phyloP scores from a whole-genome alignment of 192 early-diverging fungal genomes.

The Rhizophlyctis rosea region DNA sequence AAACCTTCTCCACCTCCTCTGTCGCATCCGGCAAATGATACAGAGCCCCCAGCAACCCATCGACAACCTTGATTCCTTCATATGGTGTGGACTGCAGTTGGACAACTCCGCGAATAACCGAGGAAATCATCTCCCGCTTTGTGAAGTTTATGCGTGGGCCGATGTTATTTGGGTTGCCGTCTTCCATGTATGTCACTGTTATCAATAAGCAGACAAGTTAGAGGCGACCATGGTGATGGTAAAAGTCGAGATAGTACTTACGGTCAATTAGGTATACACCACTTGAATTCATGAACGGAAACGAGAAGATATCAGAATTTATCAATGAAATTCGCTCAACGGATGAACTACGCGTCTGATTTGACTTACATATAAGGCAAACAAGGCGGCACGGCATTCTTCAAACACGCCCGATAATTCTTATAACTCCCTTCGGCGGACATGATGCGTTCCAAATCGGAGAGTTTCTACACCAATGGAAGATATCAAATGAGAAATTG shows the following conservation, averaged over 20 bases:
- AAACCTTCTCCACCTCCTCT: constrained; percentile 32
- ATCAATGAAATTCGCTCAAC: neutral
- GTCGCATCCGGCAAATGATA: constrained; percentile 21
- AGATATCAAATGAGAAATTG: neutral
- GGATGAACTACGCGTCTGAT: neutral
- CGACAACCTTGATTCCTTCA: constrained; percentile 17
- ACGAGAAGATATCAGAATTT: neutral
- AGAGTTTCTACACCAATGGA: constrained; percentile 20
- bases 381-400: constrained; percentile 24
- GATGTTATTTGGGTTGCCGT: constrained; percentile 37
- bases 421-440: constrained; percentile 34
- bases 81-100: constrained; percentile 29
- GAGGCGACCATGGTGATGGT: neutral
- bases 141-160: constrained; percentile 36
- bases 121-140: constrained; percentile 31
- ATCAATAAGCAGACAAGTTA: neutral
- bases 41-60: constrained; percentile 20
- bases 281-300: neutral
- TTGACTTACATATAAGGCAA: constrained; percentile 34
- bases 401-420: constrained; percentile 27
- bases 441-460: constrained; percentile 33
- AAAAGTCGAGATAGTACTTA: constrained; percentile 11
- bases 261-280: constrained; percentile 36
- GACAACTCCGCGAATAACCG: constrained; percentile 34
- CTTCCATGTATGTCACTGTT: constrained; percentile 43